Percentiles rank a stretch among this genome's conserved stretches.
These are phyloP conservation scores for Metahyphopichia silvanorum DNA, from an alignment of 805 yeast genomes.

Conservation along the genomic window DNA sequence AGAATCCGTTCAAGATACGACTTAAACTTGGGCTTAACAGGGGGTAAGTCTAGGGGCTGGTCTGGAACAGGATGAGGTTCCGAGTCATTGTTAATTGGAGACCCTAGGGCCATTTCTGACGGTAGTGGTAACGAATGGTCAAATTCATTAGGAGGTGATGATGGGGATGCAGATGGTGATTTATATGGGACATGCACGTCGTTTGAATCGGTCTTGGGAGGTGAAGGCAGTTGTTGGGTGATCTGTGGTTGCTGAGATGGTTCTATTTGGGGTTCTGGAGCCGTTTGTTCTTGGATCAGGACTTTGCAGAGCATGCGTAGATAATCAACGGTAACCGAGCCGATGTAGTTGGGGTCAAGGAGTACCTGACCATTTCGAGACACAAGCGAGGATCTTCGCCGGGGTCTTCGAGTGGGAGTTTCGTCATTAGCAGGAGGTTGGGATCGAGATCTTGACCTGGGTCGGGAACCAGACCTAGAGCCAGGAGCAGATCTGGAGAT, in stretches of 20 bases:
- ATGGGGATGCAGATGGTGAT: no score
- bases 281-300: constrained; percentile 13
- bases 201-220: no score
- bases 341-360: constrained; percentile 29
- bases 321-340: constrained; percentile 36
- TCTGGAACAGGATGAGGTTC: background rate
- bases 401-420: constrained; percentile 1
- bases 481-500: no score
- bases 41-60: background rate
- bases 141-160: constrained; percentile 14
- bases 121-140: constrained; percentile 30
- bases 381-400: constrained; percentile 27
- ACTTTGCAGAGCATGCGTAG: constrained; percentile 33
- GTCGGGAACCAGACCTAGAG: constrained; percentile 1
- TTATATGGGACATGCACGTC: no score
- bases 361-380: constrained; percentile 17
- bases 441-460: background rate
- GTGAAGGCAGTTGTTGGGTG: no score
- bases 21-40: background rate
- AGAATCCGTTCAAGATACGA: constrained; percentile 33
- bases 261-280: no score
- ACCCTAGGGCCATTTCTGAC: constrained; percentile 5
- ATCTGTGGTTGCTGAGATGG: no score
- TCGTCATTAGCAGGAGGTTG: background rate
- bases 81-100: background rate